A percentile compares a stretch with the other conserved stretches of the same genome.
phyloP scores from a whole-genome alignment of 345 rosid genomes.

The Gossypium herbaceum region DNA sequence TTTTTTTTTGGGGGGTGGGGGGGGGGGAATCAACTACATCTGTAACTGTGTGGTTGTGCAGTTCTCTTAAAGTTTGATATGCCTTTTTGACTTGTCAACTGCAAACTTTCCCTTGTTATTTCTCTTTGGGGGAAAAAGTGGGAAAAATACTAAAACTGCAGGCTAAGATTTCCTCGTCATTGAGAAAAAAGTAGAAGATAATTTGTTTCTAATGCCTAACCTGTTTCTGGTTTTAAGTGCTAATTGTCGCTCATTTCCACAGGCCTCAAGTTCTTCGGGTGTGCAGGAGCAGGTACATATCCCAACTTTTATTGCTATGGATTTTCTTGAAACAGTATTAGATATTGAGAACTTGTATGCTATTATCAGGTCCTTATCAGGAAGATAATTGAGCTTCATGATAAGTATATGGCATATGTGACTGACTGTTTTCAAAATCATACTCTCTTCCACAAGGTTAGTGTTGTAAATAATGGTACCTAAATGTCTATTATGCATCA shows the following conservation, averaged over 20 bases:
- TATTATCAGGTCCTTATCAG: constrained; percentile 54
- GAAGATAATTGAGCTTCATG: constrained; percentile 66
- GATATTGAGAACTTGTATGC: constrained; percentile 12
- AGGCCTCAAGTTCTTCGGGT: constrained; percentile 60
- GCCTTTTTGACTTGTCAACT: neutral
- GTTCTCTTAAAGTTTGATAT: neutral
- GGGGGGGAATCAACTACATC: neutral
- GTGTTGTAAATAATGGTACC: constrained; percentile 4
- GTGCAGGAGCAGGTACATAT: constrained; percentile 74
- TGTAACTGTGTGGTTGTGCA: neutral
- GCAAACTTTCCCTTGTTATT: neutral
- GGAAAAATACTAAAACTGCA: too few relatives aligned
- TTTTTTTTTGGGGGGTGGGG: too few relatives aligned
- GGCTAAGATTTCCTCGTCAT: neutral
- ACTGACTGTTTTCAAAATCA: constrained; percentile 58
- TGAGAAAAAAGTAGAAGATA: neutral
- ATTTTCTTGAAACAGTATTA: neutral
- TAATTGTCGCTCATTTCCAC: constrained; percentile 21
- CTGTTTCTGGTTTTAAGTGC: constrained; percentile 7
- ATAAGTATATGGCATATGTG: constrained; percentile 59
- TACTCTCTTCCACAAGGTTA: constrained; percentile 61
- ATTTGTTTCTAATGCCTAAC: neutral
- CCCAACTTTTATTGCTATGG: neutral
- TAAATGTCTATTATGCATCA: neutral
- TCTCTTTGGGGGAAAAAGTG: neutral